Percentiles rank a stretch among this genome's conserved stretches.
These are phyloP conservation scores for Malus hybrid DNA, from an alignment of 331 rosid genomes.

Conservation along the genomic window DNA sequence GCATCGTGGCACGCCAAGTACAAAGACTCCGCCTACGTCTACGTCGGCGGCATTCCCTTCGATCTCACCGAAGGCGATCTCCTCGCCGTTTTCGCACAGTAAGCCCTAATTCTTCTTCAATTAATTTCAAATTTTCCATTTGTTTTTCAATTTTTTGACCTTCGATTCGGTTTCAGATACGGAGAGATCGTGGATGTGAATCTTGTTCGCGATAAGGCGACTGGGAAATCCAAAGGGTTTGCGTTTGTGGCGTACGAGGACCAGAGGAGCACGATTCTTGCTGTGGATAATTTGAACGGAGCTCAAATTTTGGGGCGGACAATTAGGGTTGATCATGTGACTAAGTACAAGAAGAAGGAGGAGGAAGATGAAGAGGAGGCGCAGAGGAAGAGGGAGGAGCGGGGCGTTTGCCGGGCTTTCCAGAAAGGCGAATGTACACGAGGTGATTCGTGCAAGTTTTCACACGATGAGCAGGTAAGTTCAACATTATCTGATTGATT, in stretches of 20 bases:
- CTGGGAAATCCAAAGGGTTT: slow-evolving; percentile 86
- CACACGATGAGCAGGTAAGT: slow-evolving; percentile 80
- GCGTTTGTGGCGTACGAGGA: slow-evolving; percentile 92
- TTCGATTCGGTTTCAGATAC: slow-evolving; percentile 28
- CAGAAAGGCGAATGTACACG: slow-evolving; percentile 91
- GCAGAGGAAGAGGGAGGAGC: slow-evolving; percentile 75
- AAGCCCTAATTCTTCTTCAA: neutral
- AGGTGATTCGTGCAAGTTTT: slow-evolving; percentile 84
- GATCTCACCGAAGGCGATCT: slow-evolving; percentile 96
- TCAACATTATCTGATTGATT: neutral
- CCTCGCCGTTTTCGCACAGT: slow-evolving; percentile 96
- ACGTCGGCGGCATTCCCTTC: slow-evolving; percentile 75
- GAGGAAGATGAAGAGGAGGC: slow-evolving; percentile 89
- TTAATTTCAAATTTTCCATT: neutral
- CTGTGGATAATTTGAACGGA: slow-evolving; percentile 91
- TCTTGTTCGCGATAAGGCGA: slow-evolving; percentile 82
- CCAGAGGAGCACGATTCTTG: slow-evolving; percentile 85
- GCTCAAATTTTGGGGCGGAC: slow-evolving; percentile 72
- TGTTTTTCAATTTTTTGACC: neutral
- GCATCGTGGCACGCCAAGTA: slow-evolving; percentile 94
- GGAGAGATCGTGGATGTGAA: slow-evolving; percentile 91
- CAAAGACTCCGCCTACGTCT: slow-evolving; percentile 81
- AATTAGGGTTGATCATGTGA: slow-evolving; percentile 84
- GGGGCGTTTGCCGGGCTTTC: slow-evolving; percentile 92
- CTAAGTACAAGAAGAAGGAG: slow-evolving; percentile 77